Evolutionary conservation across 805 yeast species (phyloP).

Genomic region (Starmerella etchellsii): DNA sequence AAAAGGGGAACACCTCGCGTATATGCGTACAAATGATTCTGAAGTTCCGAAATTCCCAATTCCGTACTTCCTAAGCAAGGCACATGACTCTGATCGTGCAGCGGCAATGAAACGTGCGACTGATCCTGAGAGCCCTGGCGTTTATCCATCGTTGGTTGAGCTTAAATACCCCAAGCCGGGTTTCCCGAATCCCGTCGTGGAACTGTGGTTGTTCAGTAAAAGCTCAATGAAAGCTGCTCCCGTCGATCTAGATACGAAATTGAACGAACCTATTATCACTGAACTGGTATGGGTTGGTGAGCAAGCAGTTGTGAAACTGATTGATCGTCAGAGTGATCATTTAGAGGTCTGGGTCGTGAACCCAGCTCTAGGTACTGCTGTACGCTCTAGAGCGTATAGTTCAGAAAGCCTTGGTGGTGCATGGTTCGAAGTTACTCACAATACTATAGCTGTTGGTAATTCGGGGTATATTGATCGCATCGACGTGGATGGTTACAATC

Average conservation of each 20-base stretch:
- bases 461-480: conserved; percentile 74
- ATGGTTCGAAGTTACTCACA: conserved; percentile 70
- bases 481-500: conserved; percentile 41
- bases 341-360: conserved; percentile 45
- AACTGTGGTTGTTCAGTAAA: conserved; percentile 37
- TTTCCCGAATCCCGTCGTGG: conserved; percentile 54
- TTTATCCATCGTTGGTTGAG: conserved; percentile 46
- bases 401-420: conserved; percentile 35
- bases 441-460: conserved; percentile 37
- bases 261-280: conserved; percentile 39
- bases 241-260: conserved; percentile 4
- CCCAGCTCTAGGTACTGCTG: conserved; percentile 28
- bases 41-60: conserved; percentile 58
- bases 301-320: conserved; percentile 41
- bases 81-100: background rate
- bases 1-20: conserved; percentile 49
- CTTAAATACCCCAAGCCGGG: conserved; percentile 84
- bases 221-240: conserved; percentile 18
- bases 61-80: conserved; percentile 40
- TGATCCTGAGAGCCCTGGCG: background rate
- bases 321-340: conserved; percentile 56
- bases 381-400: conserved; percentile 38
- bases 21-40: conserved; percentile 59
- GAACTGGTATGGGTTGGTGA: conserved; percentile 62
- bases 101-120: background rate